A percentile compares a stretch with the other conserved stretches of the same genome.
phyloP scores from a whole-genome alignment of 139 green algal species.

The Closterium sp. region DNA sequence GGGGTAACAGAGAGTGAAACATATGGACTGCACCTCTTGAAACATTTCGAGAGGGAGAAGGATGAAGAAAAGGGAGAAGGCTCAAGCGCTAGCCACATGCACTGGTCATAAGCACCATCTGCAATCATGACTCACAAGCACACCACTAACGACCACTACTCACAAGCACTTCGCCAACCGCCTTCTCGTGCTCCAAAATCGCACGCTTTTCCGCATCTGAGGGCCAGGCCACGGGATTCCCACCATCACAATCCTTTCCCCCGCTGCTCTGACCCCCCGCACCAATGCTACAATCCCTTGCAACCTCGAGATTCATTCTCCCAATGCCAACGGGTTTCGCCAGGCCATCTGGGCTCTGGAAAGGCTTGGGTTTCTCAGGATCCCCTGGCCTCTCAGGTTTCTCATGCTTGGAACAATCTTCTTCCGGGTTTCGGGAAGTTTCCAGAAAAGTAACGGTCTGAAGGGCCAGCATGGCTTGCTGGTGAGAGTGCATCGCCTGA shows the following conservation, averaged over 20 bases:
- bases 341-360: not conserved
- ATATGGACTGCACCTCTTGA: too few relatives aligned
- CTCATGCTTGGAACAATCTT: not conserved
- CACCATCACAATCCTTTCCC: not conserved
- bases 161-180: not conserved
- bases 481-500: not conserved
- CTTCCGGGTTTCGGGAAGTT: not conserved
- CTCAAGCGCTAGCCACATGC: too few relatives aligned
- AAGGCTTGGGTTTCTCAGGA: not conserved
- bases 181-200: not conserved
- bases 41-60: too few relatives aligned
- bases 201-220: not conserved
- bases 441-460: not conserved
- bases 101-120: too few relatives aligned
- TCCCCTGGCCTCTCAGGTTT: not conserved
- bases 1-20: too few relatives aligned
- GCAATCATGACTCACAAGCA: too few relatives aligned
- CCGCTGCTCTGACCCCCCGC: not conserved
- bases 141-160: not conserved
- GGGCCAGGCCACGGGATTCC: not conserved
- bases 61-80: too few relatives aligned
- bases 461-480: not conserved
- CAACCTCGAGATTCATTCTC: not conserved
- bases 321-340: not conserved
- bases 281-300: not conserved